These are phyloP conservation scores for Talaromyces pinophilus DNA, from an alignment of 2,329 filamentous ascomycete genomes.

Conservation along the genomic window DNA sequence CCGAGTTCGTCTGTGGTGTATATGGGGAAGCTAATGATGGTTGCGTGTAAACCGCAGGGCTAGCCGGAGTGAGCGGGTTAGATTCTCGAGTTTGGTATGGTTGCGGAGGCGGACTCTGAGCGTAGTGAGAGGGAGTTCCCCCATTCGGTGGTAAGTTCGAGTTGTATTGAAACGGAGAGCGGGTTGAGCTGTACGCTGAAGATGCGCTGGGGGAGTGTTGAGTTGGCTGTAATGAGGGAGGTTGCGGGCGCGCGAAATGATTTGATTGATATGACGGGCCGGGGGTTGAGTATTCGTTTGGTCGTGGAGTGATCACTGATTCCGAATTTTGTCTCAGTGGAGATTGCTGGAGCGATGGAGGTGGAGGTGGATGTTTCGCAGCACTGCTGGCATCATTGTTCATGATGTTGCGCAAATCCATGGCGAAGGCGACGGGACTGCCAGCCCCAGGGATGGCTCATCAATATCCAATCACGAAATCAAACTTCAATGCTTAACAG, in stretches of 20 bases:
- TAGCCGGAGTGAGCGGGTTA: constrained; percentile 31
- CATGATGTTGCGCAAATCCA: constrained; percentile 58
- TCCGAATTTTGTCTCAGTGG: constrained; percentile 35
- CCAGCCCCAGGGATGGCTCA: constrained; percentile 21
- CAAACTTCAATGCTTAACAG: constrained; percentile 6
- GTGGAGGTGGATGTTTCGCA: constrained; percentile 33
- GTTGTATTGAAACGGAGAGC: constrained; percentile 46
- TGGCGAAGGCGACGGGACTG: constrained; percentile 35
- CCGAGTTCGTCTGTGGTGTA: constrained; percentile 41
- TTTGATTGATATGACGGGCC: constrained; percentile 31
- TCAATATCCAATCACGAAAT: constrained; percentile 22
- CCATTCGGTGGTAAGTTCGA: constrained; percentile 36
- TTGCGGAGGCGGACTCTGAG: constrained; percentile 37
- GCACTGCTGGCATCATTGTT: constrained; percentile 46
- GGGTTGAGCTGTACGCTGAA: constrained; percentile 41
- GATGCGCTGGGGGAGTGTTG: constrained; percentile 48
- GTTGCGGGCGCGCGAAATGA: constrained; percentile 37
- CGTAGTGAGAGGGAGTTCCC: constrained; percentile 33
- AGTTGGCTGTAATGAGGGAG: constrained; percentile 49
- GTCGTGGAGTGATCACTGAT: constrained; percentile 30
- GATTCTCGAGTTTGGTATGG: constrained; percentile 40
- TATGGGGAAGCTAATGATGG: constrained; percentile 42
- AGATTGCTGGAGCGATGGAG: constrained; percentile 30
- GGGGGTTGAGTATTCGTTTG: constrained; percentile 27
- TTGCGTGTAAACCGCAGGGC: constrained; percentile 32